Evolutionary conservation across 2,329 filamentous ascomycete species (phyloP).

Genomic region (Mollisiaceae sp.): DNA sequence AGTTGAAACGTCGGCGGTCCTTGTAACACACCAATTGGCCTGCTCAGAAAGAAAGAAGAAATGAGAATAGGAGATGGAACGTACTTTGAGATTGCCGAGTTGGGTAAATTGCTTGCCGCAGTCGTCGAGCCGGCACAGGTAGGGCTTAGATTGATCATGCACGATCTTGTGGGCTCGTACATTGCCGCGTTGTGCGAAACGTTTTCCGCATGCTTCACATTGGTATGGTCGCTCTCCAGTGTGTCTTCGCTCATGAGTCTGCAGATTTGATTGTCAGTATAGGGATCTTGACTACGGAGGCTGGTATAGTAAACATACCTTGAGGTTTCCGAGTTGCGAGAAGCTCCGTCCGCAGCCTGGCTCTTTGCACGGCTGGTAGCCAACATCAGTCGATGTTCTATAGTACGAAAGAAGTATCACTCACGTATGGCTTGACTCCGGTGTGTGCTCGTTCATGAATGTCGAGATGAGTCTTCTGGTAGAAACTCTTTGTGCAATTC

Average conservation of each 20-base stretch:
- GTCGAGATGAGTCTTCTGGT: slow-evolving; percentile 90
- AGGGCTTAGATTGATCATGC: slow-evolving; percentile 78
- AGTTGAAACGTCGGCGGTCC: slow-evolving; percentile 30
- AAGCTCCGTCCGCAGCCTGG: slow-evolving; percentile 79
- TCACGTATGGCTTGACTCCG: slow-evolving; percentile 86
- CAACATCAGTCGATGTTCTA: slow-evolving; percentile 32
- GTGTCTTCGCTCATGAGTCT: slow-evolving; percentile 88
- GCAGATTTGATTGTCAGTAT: slow-evolving; percentile 19
- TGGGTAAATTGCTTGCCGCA: slow-evolving; percentile 91
- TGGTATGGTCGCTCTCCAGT: slow-evolving; percentile 85
- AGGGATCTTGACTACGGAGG: slow-evolving; percentile 12
- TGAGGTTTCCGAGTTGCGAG: slow-evolving; percentile 89
- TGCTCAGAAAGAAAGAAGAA: neutral
- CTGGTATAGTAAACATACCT: slow-evolving; percentile 54
- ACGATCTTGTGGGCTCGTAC: slow-evolving; percentile 83
- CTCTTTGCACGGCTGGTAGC: slow-evolving; percentile 62
- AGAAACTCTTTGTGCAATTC: slow-evolving; percentile 81
- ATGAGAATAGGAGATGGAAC: neutral
- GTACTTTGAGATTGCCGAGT: slow-evolving; percentile 87
- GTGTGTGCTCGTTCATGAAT: slow-evolving; percentile 90
- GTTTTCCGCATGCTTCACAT: slow-evolving; percentile 80
- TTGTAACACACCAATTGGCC: neutral
- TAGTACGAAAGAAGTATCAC: slow-evolving; percentile 45
- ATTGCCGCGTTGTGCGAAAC: slow-evolving; percentile 85
- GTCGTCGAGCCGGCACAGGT: slow-evolving; percentile 78